A percentile compares a stretch with the other conserved stretches of the same genome.
Conservation (phyloP, 2,329 filamentous ascomycete genomes). For the Colletotrichum salicis region DNA sequence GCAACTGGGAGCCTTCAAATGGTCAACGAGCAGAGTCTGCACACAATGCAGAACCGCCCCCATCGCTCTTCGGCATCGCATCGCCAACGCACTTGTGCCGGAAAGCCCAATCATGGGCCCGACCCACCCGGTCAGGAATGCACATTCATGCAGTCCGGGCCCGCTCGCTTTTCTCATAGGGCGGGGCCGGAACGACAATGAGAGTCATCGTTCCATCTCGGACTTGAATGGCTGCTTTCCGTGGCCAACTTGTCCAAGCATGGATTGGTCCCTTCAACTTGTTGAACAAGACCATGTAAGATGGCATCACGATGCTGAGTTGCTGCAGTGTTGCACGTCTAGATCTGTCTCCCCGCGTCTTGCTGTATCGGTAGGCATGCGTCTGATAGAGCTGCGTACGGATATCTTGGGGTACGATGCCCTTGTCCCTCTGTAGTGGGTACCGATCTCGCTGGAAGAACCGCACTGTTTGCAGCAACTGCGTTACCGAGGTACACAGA, state of each 20-base stretch:
- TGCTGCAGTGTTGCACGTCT: constrained; percentile 13
- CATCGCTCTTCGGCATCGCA: constrained; percentile 37
- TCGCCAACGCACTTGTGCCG: constrained; percentile 35
- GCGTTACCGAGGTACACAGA: neutral
- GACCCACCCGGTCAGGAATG: constrained; percentile 40
- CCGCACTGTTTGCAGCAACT: neutral
- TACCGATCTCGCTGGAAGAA: neutral
- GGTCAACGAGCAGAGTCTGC: constrained; percentile 24
- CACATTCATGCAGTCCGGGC: constrained; percentile 40
- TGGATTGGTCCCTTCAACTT: neutral
- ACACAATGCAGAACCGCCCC: constrained; percentile 9
- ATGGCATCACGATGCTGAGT: constrained; percentile 33
- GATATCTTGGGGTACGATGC: neutral
- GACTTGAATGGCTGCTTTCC: constrained; percentile 5
- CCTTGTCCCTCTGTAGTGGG: neutral
- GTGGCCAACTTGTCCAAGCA: neutral
- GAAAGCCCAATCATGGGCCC: constrained; percentile 39
- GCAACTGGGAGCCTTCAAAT: constrained; percentile 5
- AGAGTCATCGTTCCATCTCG: constrained; percentile 38
- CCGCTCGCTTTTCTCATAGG: constrained; percentile 39
- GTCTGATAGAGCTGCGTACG: too few relatives aligned
- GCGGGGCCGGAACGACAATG: constrained; percentile 37
- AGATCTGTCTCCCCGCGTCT: constrained; percentile 3
- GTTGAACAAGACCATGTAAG: constrained; percentile 16
- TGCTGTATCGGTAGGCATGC: neutral